Conservation (phyloP, 1,284 basidiomycete genomes). For the Cerioporus squamosus region DNA sequence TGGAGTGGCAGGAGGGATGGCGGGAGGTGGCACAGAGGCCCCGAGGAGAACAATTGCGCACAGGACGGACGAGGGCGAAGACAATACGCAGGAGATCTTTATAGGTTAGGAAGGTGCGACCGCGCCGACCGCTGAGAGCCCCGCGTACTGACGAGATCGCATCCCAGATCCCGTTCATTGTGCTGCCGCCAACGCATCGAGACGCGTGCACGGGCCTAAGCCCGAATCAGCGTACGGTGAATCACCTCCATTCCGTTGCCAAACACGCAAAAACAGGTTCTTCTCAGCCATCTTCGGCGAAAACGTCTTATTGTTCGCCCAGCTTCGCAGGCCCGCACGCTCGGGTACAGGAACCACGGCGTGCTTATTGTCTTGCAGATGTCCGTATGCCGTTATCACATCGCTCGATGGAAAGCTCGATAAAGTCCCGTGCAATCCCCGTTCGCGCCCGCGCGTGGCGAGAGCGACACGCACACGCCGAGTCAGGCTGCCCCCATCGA, state of each 20-base stretch:
- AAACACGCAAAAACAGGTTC: conserved; percentile 42
- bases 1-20: conserved; percentile 33
- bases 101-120: conserved; percentile 48
- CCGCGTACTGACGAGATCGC: conserved; percentile 40
- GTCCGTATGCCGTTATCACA: conserved; percentile 27
- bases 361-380: conserved; percentile 37
- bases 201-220: conserved; percentile 38
- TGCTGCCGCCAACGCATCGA: conserved; percentile 37
- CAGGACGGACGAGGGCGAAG: conserved; percentile 60
- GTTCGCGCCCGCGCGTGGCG: conserved; percentile 23
- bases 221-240: conserved; percentile 38
- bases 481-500: conserved; percentile 25
- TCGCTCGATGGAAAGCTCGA: conserved; percentile 26
- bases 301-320: conserved; percentile 48
- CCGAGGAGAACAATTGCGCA: conserved; percentile 62
- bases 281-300: conserved; percentile 32
- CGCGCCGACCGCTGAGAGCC: conserved; percentile 46
- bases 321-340: conserved; percentile 32
- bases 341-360: conserved; percentile 39
- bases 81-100: conserved; percentile 67
- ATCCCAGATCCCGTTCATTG: conserved; percentile 44
- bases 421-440: conserved; percentile 38
- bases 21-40: conserved; percentile 39
- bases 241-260: conserved; percentile 44
- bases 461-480: conserved; percentile 28